Evolutionary conservation across 441 rosid species (phyloP).

Genomic region (Theobroma grandiflorum): DNA sequence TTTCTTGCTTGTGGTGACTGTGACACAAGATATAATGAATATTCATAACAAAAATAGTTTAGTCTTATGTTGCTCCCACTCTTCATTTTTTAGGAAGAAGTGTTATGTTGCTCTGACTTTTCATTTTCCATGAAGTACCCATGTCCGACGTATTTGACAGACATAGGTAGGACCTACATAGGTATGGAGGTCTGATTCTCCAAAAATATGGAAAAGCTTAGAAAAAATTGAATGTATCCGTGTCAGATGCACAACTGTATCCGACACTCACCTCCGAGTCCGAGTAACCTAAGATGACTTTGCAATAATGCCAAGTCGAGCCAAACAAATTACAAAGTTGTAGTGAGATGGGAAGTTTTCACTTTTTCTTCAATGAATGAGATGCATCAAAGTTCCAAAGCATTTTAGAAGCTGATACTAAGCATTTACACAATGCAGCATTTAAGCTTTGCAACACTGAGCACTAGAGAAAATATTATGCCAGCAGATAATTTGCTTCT

Average conservation of each 20-base stretch:
- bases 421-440: background rate
- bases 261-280: too few relatives aligned
- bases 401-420: constrained; percentile 9
- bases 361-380: constrained; percentile 1
- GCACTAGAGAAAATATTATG: background rate
- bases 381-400: constrained; percentile 5
- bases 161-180: too few relatives aligned
- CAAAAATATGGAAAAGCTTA: too few relatives aligned
- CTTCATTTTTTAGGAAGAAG: too few relatives aligned
- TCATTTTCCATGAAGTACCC: too few relatives aligned
- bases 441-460: background rate
- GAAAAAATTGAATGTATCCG: too few relatives aligned
- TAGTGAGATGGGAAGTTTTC: background rate
- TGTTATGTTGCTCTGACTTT: too few relatives aligned
- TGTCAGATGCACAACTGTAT: too few relatives aligned
- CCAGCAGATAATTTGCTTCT: constrained; percentile 9
- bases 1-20: background rate
- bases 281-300: background rate
- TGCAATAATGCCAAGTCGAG: background rate
- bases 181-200: too few relatives aligned
- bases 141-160: too few relatives aligned
- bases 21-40: background rate
- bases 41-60: background rate
- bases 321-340: background rate
- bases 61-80: too few relatives aligned